Evolutionary conservation across 1,284 basidiomycete species (phyloP).

Genomic region (Ganoderma multipileum): DNA sequence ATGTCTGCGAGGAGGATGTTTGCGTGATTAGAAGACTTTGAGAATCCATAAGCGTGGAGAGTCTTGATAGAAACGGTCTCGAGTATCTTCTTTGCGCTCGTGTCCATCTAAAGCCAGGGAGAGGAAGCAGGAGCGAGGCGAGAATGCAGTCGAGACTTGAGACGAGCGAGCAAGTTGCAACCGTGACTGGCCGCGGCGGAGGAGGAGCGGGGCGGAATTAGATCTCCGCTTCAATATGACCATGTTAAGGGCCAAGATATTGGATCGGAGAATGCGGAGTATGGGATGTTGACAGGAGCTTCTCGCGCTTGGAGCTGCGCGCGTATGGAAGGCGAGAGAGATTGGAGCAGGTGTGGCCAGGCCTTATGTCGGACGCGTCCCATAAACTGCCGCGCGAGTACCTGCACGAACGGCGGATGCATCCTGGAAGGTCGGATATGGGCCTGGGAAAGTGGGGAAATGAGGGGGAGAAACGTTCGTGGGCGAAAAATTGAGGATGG

Average conservation of each 20-base stretch:
- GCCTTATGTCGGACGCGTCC: no score
- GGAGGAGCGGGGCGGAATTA: conserved; percentile 13
- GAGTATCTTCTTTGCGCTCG: conserved; percentile 52
- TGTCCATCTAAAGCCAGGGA: conserved; percentile 34
- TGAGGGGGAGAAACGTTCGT: conserved; percentile 11
- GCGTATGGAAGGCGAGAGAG: no score
- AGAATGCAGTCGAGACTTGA: conserved; percentile 13
- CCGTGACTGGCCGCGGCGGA: conserved; percentile 15
- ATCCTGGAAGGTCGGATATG: background rate
- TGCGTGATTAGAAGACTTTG: conserved; percentile 74
- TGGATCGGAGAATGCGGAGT: background rate
- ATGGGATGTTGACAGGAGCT: background rate
- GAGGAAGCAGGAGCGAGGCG: conserved; percentile 5
- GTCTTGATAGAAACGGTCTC: conserved; percentile 72
- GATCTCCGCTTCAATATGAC: conserved; percentile 15
- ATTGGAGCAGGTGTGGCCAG: no score
- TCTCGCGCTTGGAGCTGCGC: background rate
- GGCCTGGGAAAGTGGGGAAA: background rate
- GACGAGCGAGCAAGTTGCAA: background rate
- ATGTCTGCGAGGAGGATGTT: conserved; percentile 72
- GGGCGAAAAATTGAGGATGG: background rate
- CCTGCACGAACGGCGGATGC: background rate
- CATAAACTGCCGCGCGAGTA: background rate
- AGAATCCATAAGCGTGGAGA: conserved; percentile 77
- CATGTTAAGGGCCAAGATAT: background rate